Evolutionary conservation across 768 basidiomycete genomes (phyloP).

Genomic region (Naganishia randhawae): DNA sequence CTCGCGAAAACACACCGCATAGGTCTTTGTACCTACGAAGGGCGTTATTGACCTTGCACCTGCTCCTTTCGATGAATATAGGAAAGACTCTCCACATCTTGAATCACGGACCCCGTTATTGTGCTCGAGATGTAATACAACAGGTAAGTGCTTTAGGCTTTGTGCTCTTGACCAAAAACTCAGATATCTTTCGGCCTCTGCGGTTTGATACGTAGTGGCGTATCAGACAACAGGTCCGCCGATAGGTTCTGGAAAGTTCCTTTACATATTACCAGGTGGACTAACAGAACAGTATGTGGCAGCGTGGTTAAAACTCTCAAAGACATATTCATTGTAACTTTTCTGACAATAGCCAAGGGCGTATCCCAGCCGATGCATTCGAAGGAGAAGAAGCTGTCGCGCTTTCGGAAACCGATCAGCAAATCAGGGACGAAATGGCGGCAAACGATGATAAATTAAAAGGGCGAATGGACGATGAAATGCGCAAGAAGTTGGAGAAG

Average conservation of each 20-base stretch:
- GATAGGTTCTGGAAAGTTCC: constrained; percentile 67
- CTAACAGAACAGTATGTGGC: constrained; percentile 62
- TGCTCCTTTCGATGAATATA: background rate
- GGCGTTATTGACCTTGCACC: no score
- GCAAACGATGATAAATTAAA: constrained; percentile 5
- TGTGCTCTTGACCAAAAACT: background rate
- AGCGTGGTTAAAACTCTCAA: background rate
- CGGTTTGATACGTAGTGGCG: constrained; percentile 52
- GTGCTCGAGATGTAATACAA: constrained; percentile 45
- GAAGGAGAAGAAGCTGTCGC: constrained; percentile 51
- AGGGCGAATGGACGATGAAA: constrained; percentile 18
- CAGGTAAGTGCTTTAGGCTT: constrained; percentile 35
- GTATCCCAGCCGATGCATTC: constrained; percentile 78
- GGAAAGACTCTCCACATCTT: constrained; percentile 23
- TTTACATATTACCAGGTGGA: constrained; percentile 76
- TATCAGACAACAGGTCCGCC: constrained; percentile 79
- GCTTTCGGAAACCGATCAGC: background rate
- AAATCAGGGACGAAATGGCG: constrained; percentile 16
- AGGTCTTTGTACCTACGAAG: no score
- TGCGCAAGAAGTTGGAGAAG: constrained; percentile 16
- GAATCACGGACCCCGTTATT: constrained; percentile 46
- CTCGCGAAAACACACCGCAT: no score
- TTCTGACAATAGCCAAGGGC: constrained; percentile 61
- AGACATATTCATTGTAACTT: background rate
- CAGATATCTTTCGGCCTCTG: no score